Percentiles rank a stretch among this genome's conserved stretches.
These are phyloP conservation scores for Durio zibethinus DNA, from an alignment of 345 rosid genomes.

Conservation along the genomic window DNA sequence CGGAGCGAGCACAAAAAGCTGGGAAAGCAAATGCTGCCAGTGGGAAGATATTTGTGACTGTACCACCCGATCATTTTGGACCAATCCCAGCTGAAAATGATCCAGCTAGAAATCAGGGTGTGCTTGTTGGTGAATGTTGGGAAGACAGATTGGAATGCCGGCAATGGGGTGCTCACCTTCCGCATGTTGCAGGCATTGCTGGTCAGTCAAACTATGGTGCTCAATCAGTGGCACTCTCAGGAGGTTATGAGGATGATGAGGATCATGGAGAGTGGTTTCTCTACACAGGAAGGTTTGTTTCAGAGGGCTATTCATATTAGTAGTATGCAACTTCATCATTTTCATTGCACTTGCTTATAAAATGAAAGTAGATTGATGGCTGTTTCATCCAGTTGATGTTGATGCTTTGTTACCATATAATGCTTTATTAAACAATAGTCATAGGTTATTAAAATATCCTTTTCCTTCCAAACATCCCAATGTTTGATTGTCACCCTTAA, in stretches of 20 bases:
- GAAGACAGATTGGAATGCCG: slow-evolving; percentile 53
- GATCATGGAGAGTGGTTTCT: slow-evolving; percentile 90
- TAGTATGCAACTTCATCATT: neutral
- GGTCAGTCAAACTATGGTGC: slow-evolving; percentile 60
- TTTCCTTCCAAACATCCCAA: neutral
- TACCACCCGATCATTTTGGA: slow-evolving; percentile 64
- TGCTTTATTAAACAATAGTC: too few species aligned
- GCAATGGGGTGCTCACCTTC: slow-evolving; percentile 75
- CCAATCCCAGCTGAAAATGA: slow-evolving; percentile 66
- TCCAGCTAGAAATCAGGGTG: slow-evolving; percentile 56
- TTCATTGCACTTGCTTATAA: slow-evolving; percentile 1
- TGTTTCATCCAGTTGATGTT: neutral
- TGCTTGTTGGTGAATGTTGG: slow-evolving; percentile 70
- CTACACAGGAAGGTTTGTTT: slow-evolving; percentile 63
- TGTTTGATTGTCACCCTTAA: neutral
- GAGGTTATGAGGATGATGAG: slow-evolving; percentile 74
- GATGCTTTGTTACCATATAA: neutral
- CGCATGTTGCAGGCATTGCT: slow-evolving; percentile 58
- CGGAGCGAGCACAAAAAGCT: slow-evolving; percentile 46
- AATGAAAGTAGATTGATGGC: neutral
- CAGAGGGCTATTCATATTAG: neutral
- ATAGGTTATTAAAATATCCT: too few species aligned
- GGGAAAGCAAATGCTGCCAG: slow-evolving; percentile 72
- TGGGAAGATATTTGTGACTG: slow-evolving; percentile 61
- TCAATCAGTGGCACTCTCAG: slow-evolving; percentile 65